phyloP scores from a whole-genome alignment of 768 basidiomycete species.

The Candolleomyces eurysporus region DNA sequence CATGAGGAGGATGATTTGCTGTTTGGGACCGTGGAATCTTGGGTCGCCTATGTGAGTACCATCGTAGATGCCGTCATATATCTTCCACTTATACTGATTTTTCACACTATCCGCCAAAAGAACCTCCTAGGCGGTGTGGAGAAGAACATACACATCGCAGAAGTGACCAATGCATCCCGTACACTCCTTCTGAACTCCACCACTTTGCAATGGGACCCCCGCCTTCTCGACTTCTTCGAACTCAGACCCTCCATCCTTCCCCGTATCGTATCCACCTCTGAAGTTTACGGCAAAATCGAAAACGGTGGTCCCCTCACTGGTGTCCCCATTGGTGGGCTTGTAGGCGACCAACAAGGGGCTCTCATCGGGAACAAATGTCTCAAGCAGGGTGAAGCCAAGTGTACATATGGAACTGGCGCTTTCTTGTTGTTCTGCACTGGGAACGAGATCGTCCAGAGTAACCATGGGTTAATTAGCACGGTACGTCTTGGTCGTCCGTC shows the following conservation, averaged over 20 bases:
- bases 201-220: conserved; percentile 80
- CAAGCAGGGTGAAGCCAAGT: conserved; percentile 89
- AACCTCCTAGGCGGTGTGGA: conserved; percentile 80
- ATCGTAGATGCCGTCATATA: background rate
- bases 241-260: conserved; percentile 79
- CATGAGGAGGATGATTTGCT: conserved; percentile 78
- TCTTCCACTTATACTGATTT: background rate
- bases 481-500: conserved; percentile 37
- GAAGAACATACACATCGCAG: conserved; percentile 76
- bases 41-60: conserved; percentile 82
- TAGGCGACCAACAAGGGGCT: conserved; percentile 98
- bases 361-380: conserved; percentile 96
- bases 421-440: conserved; percentile 97
- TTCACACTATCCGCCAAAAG: conserved; percentile 32
- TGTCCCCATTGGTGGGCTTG: conserved; percentile 85
- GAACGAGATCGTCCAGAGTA: conserved; percentile 77
- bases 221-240: conserved; percentile 84
- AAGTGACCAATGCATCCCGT: conserved; percentile 95
- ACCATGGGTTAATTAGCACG: conserved; percentile 86
- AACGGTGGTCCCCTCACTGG: conserved; percentile 61
- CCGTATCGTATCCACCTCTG: conserved; percentile 84
- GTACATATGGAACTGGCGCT: conserved; percentile 96
- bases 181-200: conserved; percentile 87
- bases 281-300: conserved; percentile 83
- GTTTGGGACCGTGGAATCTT: conserved; percentile 96